These are phyloP conservation scores for Eremothecium sinecaudum DNA, from an alignment of 1,139 yeast species.

Conservation along the genomic window DNA sequence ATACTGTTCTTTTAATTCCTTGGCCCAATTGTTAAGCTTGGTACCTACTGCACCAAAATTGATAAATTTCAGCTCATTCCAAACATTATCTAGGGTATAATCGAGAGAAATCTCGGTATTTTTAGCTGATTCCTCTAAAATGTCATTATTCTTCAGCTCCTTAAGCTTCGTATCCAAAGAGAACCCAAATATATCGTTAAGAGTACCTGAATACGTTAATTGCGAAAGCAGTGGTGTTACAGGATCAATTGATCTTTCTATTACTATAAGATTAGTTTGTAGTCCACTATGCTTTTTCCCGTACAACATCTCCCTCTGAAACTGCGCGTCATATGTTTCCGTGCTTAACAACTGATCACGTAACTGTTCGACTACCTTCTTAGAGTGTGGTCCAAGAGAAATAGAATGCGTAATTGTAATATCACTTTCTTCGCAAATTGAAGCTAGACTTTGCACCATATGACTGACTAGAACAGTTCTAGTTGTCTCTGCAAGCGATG, in stretches of 20 bases:
- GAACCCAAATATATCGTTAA: conserved; percentile 58
- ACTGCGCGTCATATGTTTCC: conserved; percentile 13
- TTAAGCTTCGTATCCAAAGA: conserved; percentile 42
- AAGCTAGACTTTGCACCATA: conserved; percentile 19
- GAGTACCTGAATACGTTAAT: conserved; percentile 70
- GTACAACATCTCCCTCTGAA: conserved; percentile 23
- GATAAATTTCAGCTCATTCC: conserved; percentile 47
- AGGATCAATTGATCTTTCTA: conserved; percentile 72
- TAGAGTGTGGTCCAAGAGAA: conserved; percentile 22
- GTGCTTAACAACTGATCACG: conserved; percentile 14
- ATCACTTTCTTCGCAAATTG: conserved; percentile 17
- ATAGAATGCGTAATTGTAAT: conserved; percentile 22
- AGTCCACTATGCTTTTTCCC: conserved; percentile 33
- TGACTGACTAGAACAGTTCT: conserved; percentile 22
- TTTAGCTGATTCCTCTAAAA: conserved; percentile 10
- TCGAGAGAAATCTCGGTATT: conserved; percentile 22
- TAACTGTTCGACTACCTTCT: conserved; percentile 15
- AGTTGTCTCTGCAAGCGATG: conserved; percentile 21
- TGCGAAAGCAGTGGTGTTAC: conserved; percentile 66
- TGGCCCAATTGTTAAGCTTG: conserved; percentile 60
- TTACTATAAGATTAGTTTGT: conserved; percentile 51
- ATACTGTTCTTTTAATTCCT: conserved; percentile 58
- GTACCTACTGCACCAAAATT: conserved; percentile 80
- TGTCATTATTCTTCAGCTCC: conserved; percentile 29
- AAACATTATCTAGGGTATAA: conserved; percentile 32